phyloP scores from a whole-genome alignment of 2,329 filamentous ascomycete species.

The Nectriaceae sp. region DNA sequence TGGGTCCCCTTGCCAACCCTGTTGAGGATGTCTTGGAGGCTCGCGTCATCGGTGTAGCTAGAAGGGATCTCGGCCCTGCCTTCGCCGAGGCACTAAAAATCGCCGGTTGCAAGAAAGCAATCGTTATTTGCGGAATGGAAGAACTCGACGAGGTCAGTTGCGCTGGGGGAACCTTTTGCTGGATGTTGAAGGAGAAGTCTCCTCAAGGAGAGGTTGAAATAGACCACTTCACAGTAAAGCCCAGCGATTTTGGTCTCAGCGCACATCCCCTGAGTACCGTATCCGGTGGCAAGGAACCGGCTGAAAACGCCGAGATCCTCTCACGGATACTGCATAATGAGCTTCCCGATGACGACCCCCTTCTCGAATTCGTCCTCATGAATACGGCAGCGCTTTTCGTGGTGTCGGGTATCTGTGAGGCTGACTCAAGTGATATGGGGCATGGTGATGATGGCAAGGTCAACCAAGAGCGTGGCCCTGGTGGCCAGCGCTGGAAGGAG shows the following conservation, averaged over 20 bases:
- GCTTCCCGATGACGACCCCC: slow-evolving; percentile 74
- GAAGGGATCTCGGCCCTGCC: slow-evolving; percentile 81
- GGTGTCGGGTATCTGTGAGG: slow-evolving; percentile 82
- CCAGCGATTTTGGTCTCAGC: slow-evolving; percentile 84
- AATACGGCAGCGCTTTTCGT: slow-evolving; percentile 91
- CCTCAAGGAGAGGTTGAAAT: slow-evolving; percentile 52
- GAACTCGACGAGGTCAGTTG: slow-evolving; percentile 95
- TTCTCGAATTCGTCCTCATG: slow-evolving; percentile 90
- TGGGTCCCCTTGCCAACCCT: slow-evolving; percentile 91
- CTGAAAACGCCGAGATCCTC: slow-evolving; percentile 85
- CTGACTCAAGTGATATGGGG: slow-evolving; percentile 78
- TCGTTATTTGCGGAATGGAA: slow-evolving; percentile 92
- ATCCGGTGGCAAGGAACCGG: slow-evolving; percentile 80
- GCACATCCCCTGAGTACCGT: slow-evolving; percentile 75
- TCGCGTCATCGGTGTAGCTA: slow-evolving; percentile 88
- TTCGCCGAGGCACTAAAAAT: slow-evolving; percentile 84
- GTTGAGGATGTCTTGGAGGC: slow-evolving; percentile 84
- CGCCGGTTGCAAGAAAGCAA: slow-evolving; percentile 75
- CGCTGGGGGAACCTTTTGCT: slow-evolving; percentile 85
- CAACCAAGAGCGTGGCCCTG: slow-evolving; percentile 79
- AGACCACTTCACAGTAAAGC: slow-evolving; percentile 76
- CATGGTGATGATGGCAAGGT: slow-evolving; percentile 78
- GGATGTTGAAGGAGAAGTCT: slow-evolving; percentile 65
- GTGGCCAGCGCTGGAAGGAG: slow-evolving; percentile 91
- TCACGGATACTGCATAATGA: slow-evolving; percentile 75